Evolutionary conservation across 805 yeast species (phyloP).

Genomic region (Myxozyma vanderwaltii): DNA sequence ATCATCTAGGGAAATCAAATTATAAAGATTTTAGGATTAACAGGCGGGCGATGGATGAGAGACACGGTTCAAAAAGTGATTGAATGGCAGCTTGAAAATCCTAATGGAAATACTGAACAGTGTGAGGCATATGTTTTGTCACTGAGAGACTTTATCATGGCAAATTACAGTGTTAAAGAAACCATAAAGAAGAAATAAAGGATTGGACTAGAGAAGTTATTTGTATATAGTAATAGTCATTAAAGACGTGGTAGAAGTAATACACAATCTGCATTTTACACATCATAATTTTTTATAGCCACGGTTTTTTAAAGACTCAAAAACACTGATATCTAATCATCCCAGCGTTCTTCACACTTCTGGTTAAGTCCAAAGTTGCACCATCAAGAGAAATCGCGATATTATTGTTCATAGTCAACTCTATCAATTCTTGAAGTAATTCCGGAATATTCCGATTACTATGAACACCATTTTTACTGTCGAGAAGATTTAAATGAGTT

Average conservation of each 20-base stretch:
- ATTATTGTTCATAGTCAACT: background rate
- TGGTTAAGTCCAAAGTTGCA: background rate
- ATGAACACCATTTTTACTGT: background rate
- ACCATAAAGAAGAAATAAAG: background rate
- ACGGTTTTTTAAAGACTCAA: background rate
- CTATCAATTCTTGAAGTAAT: background rate
- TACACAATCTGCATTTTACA: too few species aligned
- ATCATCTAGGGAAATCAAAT: slow-evolving; percentile 57
- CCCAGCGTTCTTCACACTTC: background rate
- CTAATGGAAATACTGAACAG: slow-evolving; percentile 55
- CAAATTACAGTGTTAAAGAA: background rate
- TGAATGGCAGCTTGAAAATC: slow-evolving; percentile 79
- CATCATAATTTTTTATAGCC: too few species aligned
- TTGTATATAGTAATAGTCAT: background rate
- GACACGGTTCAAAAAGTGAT: slow-evolving; percentile 57
- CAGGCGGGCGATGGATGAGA: slow-evolving; percentile 89
- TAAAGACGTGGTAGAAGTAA: too few species aligned
- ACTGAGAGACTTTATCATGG: slow-evolving; percentile 3
- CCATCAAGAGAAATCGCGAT: background rate
- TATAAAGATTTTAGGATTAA: slow-evolving; percentile 51
- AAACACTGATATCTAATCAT: background rate
- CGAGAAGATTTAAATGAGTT: background rate
- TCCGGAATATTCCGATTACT: background rate
- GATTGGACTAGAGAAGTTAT: background rate
- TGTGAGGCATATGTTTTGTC: slow-evolving; percentile 48